These are phyloP conservation scores for Plasmopara viticola DNA, from an alignment of 352 stramenopile genomes.

Conservation along the genomic window DNA sequence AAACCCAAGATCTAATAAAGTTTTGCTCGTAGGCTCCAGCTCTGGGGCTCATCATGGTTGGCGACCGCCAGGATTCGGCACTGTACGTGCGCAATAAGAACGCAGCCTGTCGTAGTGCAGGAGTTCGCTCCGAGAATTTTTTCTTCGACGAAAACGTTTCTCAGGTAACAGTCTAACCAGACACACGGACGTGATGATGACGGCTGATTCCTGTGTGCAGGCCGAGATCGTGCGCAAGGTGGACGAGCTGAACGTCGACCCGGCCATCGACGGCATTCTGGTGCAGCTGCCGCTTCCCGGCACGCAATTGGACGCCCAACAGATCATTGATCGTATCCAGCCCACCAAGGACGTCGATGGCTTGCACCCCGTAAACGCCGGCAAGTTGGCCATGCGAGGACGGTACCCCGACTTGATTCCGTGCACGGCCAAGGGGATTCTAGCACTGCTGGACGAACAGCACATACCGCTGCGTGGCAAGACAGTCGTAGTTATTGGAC, in stretches of 20 bases:
- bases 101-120: conserved; percentile 90
- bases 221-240: conserved; percentile 58
- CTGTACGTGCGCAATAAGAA: conserved; percentile 99
- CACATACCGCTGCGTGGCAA: conserved; percentile 89
- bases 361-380: conserved; percentile 96
- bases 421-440: conserved; percentile 97
- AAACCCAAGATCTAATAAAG: conserved; percentile 4
- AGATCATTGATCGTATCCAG: conserved; percentile 91
- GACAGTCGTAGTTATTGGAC: conserved; percentile 94
- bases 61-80: conserved; percentile 92
- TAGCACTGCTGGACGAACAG: conserved; percentile 91
- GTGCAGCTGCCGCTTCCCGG: conserved; percentile 91
- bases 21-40: conserved; percentile 67
- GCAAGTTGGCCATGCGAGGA: conserved; percentile 82
- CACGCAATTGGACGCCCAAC: conserved; percentile 88
- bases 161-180: conserved; percentile 35
- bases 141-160: conserved; percentile 57
- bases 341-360: conserved; percentile 98
- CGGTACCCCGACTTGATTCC: conserved; percentile 88
- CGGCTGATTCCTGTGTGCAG: conserved; percentile 17
- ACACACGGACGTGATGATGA: not conserved
- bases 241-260: conserved; percentile 66
- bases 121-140: conserved; percentile 89
- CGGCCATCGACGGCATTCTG: conserved; percentile 77
- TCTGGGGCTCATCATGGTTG: conserved; percentile 97